A percentile compares a stretch with the other conserved stretches of the same genome.
These are phyloP conservation scores for Ceratocystiopsis brevicomis DNA, from an alignment of 2,329 filamentous ascomycete species.

Conservation along the genomic window DNA sequence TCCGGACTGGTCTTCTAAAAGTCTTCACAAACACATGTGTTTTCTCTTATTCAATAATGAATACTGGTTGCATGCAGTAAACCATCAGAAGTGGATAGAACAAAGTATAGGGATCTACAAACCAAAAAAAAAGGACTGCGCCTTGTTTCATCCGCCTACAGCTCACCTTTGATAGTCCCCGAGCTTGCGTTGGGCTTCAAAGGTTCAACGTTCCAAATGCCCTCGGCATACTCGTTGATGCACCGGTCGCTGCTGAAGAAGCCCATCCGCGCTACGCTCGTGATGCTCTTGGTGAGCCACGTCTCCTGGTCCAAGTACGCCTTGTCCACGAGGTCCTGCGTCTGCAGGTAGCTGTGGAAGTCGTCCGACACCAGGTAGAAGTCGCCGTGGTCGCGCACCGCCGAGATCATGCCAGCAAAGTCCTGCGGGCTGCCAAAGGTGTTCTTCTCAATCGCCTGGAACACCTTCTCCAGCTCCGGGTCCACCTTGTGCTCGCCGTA, in stretches of 20 bases:
- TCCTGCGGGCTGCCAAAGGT: constrained; percentile 62
- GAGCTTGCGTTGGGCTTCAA: constrained; percentile 26
- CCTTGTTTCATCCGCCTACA: background rate
- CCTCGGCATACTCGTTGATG: constrained; percentile 93
- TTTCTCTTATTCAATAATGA: too few relatives aligned
- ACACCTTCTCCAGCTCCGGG: constrained; percentile 59
- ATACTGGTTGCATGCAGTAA: too few relatives aligned
- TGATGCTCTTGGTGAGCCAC: constrained; percentile 83
- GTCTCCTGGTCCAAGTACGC: constrained; percentile 81
- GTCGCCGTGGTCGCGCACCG: constrained; percentile 82
- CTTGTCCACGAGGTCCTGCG: constrained; percentile 78
- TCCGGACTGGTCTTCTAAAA: too few relatives aligned
- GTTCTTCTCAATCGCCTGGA: constrained; percentile 59
- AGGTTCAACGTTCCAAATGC: constrained; percentile 93
- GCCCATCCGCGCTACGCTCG: constrained; percentile 79
- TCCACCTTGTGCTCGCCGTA: constrained; percentile 69
- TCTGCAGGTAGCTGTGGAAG: constrained; percentile 86
- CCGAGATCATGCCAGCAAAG: constrained; percentile 68
- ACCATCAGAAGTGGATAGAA: too few relatives aligned
- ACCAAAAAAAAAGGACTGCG: too few relatives aligned
- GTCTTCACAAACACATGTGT: too few relatives aligned
- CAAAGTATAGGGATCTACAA: too few relatives aligned
- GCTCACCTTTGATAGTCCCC: constrained; percentile 6
- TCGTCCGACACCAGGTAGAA: constrained; percentile 97
- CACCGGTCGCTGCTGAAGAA: constrained; percentile 93